Percentiles rank a stretch among this genome's conserved stretches.
phyloP scores from a whole-genome alignment of 225 moss, liverwort and hornwort genomes.

The Pleurozium schreberi region DNA sequence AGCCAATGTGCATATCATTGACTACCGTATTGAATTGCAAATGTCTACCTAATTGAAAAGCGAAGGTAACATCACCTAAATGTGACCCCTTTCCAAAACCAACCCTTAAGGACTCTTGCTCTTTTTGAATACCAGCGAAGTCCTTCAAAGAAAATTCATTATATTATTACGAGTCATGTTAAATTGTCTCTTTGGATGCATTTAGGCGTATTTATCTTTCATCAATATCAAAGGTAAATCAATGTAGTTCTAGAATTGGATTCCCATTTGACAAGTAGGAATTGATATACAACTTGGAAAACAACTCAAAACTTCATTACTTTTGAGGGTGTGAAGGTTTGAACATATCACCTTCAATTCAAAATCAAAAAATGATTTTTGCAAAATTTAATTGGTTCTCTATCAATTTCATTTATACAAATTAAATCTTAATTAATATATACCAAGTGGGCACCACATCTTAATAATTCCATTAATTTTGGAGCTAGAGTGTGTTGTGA shows the following conservation, averaged over 20 bases:
- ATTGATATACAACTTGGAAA: too few relatives aligned
- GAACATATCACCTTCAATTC: background rate
- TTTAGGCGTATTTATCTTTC: background rate
- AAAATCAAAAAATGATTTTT: background rate
- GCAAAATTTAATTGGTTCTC: background rate
- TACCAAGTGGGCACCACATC: fast-evolving
- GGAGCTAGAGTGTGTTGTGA: background rate
- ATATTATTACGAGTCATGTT: background rate
- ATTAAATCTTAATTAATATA: background rate
- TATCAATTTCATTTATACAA: background rate
- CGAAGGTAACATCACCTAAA: background rate
- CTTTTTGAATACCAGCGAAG: too few relatives aligned
- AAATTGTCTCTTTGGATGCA: background rate
- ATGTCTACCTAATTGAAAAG: background rate
- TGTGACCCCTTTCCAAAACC: background rate
- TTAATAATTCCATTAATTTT: too few relatives aligned
- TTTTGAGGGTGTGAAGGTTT: background rate
- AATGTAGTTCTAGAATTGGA: background rate
- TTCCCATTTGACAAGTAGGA: background rate
- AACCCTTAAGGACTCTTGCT: background rate
- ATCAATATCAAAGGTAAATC: background rate
- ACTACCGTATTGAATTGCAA: background rate
- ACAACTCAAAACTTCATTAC: background rate
- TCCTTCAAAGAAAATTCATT: fast-evolving
- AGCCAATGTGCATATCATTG: too few relatives aligned